A percentile compares a stretch with the other conserved stretches of the same genome.
Conservation (phyloP, 2,329 filamentous ascomycete genomes). For the Ophiostoma angusticollis region DNA sequence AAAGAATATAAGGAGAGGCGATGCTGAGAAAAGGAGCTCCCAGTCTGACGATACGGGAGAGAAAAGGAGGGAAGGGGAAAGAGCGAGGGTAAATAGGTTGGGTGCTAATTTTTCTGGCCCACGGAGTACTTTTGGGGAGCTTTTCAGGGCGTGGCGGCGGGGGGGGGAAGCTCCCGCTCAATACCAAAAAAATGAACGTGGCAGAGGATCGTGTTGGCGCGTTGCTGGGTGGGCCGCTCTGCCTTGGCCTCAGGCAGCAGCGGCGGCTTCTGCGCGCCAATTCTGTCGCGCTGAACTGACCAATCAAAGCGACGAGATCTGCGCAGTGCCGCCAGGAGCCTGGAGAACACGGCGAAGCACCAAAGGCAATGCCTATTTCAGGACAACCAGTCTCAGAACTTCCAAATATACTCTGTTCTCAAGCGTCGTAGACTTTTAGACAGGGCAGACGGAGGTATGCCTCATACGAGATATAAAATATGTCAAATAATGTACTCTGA, state of each 20-base stretch:
- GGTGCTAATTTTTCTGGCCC: conserved; percentile 1
- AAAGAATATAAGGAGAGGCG: not conserved
- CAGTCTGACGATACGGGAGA: not conserved
- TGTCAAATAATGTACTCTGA: conserved; percentile 4
- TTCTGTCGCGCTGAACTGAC: not conserved
- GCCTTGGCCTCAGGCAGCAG: conserved; percentile 6
- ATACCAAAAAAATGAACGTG: not conserved
- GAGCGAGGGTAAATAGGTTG: conserved; percentile 4
- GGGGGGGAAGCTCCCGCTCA: no score
- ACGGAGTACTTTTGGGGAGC: no score
- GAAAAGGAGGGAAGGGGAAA: not conserved
- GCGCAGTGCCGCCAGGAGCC: no score
- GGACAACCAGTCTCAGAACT: no score
- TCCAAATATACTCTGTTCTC: no score
- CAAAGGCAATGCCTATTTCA: no score
- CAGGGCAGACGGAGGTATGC: not conserved
- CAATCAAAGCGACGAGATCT: conserved; percentile 3
- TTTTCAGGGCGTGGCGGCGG: no score
- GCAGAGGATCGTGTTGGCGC: not conserved
- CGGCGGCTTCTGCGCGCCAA: conserved; percentile 4
- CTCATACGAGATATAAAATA: not conserved
- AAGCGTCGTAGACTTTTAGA: not conserved
- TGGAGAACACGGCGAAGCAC: no score
- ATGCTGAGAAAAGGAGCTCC: not conserved
- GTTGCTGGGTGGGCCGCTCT: not conserved